These are phyloP conservation scores for Carpinus viminea DNA, from an alignment of 306 rosid genomes.

Conservation along the genomic window DNA sequence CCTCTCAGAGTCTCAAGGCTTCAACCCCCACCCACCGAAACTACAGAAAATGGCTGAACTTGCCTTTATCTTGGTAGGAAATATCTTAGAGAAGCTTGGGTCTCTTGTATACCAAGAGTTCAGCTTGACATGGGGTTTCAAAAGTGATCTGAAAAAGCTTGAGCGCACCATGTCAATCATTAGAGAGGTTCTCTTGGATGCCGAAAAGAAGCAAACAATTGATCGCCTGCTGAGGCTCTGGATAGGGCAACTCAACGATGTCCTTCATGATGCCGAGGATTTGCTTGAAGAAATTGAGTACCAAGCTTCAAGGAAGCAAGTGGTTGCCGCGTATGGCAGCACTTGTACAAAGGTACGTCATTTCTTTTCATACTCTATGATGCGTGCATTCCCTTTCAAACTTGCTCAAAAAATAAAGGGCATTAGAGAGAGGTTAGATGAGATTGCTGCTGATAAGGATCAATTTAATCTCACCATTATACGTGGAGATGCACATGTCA, in stretches of 20 bases:
- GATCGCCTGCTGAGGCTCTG: not conserved
- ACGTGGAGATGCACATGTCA: not conserved
- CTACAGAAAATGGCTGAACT: slow-evolving; percentile 15
- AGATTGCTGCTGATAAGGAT: slow-evolving; percentile 10
- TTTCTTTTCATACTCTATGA: slow-evolving; percentile 20
- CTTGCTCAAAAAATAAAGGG: slow-evolving; percentile 16
- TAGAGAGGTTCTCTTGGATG: slow-evolving; percentile 31
- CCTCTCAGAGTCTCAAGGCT: no score
- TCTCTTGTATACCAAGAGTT: slow-evolving; percentile 19
- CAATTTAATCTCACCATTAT: slow-evolving; percentile 9
- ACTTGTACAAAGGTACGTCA: slow-evolving; percentile 2
- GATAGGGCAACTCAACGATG: slow-evolving; percentile 19
- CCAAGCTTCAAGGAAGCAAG: slow-evolving; percentile 11
- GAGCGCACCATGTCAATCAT: slow-evolving; percentile 15
- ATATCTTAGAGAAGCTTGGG: slow-evolving; percentile 15
- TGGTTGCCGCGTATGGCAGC: not conserved
- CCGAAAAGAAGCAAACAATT: slow-evolving; percentile 27
- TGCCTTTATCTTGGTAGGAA: slow-evolving; percentile 12
- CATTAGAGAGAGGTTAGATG: slow-evolving; percentile 13
- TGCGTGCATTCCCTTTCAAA: slow-evolving; percentile 1
- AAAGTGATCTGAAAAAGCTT: slow-evolving; percentile 16
- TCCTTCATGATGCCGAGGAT: slow-evolving; percentile 20
- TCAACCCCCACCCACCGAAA: no score
- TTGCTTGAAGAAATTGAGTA: slow-evolving; percentile 36
- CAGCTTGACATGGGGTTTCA: slow-evolving; percentile 9